These are phyloP conservation scores for Beauveria bassiana DNA, from an alignment of 2,329 filamentous ascomycete species.

Conservation along the genomic window DNA sequence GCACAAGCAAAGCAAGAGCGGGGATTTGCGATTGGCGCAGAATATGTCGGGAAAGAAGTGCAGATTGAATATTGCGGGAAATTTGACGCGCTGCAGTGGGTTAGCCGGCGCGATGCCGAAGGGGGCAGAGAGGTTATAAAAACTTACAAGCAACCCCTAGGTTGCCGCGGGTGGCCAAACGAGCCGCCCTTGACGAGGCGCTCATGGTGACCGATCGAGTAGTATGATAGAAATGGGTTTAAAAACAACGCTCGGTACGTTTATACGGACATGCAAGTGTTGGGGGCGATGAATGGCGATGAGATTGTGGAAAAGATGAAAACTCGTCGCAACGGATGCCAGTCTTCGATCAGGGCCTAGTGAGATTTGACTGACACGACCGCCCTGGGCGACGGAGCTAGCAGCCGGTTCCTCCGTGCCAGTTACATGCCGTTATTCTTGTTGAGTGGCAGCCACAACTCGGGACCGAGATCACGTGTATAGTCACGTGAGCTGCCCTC, in stretches of 20 bases:
- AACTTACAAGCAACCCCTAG: slow-evolving; percentile 41
- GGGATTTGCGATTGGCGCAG: slow-evolving; percentile 38
- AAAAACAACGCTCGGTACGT: background rate
- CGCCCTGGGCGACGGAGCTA: slow-evolving; percentile 2
- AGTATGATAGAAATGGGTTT: background rate
- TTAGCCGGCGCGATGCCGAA: slow-evolving; percentile 7
- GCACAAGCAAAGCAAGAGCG: slow-evolving; percentile 50
- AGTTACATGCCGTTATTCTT: background rate
- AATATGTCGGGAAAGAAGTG: slow-evolving; percentile 39
- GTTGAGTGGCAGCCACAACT: background rate
- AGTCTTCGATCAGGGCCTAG: slow-evolving; percentile 7
- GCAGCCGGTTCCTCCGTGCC: slow-evolving; percentile 7
- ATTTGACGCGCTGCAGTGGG: slow-evolving; percentile 36
- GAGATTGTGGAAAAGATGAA: slow-evolving; percentile 7
- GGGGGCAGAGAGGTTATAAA: background rate
- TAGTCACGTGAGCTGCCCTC: background rate
- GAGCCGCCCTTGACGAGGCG: slow-evolving; percentile 48
- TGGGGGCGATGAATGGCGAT: slow-evolving; percentile 1
- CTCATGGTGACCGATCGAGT: slow-evolving; percentile 35
- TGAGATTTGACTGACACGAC: slow-evolving; percentile 9
- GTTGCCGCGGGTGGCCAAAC: slow-evolving; percentile 46
- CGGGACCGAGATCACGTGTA: background rate
- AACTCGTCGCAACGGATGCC: slow-evolving; percentile 4
- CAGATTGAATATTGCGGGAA: slow-evolving; percentile 38
- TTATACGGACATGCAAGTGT: background rate